Evolutionary conservation across 1,139 yeast species (phyloP).

Genomic region (Arxiozyma slooffiae): DNA sequence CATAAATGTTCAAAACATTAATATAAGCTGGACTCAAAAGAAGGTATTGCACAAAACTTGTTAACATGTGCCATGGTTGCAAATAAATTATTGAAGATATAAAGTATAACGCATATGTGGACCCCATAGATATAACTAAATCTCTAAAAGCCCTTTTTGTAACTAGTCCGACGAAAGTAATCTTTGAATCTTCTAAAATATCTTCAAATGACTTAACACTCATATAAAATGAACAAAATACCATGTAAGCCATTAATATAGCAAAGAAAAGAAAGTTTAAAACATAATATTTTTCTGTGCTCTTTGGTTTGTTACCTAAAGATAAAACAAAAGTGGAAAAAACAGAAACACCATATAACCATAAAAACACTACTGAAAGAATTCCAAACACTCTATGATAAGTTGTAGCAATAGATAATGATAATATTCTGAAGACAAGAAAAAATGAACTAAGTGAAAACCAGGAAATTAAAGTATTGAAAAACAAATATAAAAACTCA

Average conservation of each 20-base stretch:
- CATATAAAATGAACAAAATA: constrained; percentile 78
- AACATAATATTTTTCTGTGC: constrained; percentile 73
- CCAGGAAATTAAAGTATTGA: constrained; percentile 66
- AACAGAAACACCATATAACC: constrained; percentile 84
- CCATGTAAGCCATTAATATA: constrained; percentile 80
- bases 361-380: constrained; percentile 69
- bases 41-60: constrained; percentile 78
- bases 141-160: constrained; percentile 63
- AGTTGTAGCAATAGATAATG: constrained; percentile 53
- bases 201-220: constrained; percentile 61
- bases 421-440: constrained; percentile 68
- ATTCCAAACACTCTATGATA: constrained; percentile 62
- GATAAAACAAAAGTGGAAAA: constrained; percentile 85
- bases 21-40: constrained; percentile 83
- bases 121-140: constrained; percentile 70
- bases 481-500: constrained; percentile 68
- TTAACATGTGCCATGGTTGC: constrained; percentile 93
- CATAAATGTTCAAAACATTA: constrained; percentile 78
- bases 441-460: constrained; percentile 74
- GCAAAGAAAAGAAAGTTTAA: constrained; percentile 87
- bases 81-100: constrained; percentile 68
- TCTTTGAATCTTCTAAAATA: constrained; percentile 21
- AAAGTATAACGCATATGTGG: constrained; percentile 76
- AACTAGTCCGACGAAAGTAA: constrained; percentile 35
- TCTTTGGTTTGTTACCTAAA: constrained; percentile 90